Conservation (phyloP, 108 stramenopile species). For the Epithemia pelagica region DNA sequence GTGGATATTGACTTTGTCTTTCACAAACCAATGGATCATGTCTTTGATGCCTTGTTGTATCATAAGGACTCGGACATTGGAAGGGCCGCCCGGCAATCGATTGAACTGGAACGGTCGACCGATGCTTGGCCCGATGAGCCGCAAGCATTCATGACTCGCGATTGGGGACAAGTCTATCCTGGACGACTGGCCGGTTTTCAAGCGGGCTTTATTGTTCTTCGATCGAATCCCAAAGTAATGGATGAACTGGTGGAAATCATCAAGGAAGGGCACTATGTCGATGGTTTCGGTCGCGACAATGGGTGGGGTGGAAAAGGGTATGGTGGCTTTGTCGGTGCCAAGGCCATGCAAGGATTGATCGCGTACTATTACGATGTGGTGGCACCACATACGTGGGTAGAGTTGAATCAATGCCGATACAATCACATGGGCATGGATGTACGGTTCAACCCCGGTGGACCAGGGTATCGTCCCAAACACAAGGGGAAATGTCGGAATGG, state of each 20-base stretch:
- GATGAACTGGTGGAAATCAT: constrained; percentile 42
- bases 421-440: constrained; percentile 46
- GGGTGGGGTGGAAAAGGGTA: constrained; percentile 50
- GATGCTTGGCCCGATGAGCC: constrained; percentile 33
- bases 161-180: constrained; percentile 39
- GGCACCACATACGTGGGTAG: constrained; percentile 35
- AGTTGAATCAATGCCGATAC: constrained; percentile 54
- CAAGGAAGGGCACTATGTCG: constrained; percentile 34
- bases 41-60: constrained; percentile 60
- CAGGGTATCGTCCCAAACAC: neutral
- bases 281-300: constrained; percentile 25
- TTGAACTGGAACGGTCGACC: constrained; percentile 34
- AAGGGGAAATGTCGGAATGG: constrained; percentile 31
- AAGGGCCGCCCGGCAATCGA: constrained; percentile 7
- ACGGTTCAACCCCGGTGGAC: neutral
- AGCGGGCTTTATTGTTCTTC: constrained; percentile 52
- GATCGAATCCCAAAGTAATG: constrained; percentile 30
- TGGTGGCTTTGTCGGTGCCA: constrained; percentile 43
- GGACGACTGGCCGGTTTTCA: constrained; percentile 41
- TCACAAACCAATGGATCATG: constrained; percentile 51
- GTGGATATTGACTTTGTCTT: constrained; percentile 55
- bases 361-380: constrained; percentile 61
- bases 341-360: constrained; percentile 57
- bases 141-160: constrained; percentile 47
- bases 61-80: constrained; percentile 10